Percentiles rank a stretch among this genome's conserved stretches.
phyloP scores from a whole-genome alignment of 2,329 filamentous ascomycete species.

The Pseudomassariella vexata region DNA sequence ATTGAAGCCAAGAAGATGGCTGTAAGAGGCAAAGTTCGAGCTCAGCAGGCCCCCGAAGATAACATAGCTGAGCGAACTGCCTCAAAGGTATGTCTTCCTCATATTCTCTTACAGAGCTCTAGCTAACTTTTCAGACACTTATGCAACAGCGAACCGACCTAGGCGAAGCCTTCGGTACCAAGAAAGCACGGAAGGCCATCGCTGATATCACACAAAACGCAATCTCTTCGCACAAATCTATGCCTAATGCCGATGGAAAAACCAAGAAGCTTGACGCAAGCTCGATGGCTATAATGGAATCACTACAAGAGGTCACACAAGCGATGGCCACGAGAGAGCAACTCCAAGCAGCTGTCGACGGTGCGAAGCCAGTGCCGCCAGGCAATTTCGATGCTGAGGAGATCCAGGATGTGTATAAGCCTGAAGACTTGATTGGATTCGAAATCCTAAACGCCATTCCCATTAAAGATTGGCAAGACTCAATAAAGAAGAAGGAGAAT shows the following conservation, averaged over 20 bases:
- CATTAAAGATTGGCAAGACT: constrained; percentile 70
- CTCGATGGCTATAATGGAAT: constrained; percentile 55
- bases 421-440: constrained; percentile 58
- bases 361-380: constrained; percentile 66
- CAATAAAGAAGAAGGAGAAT: constrained; percentile 50
- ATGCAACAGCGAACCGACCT: constrained; percentile 62
- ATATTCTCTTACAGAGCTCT: constrained; percentile 1
- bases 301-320: constrained; percentile 55
- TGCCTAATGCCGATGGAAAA: constrained; percentile 30
- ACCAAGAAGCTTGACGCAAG: constrained; percentile 49
- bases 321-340: constrained; percentile 64
- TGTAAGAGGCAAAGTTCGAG: constrained; percentile 50
- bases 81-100: constrained; percentile 27
- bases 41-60: constrained; percentile 45
- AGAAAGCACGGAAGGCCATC: constrained; percentile 78
- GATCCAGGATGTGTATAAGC: constrained; percentile 68
- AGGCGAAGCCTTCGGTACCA: constrained; percentile 75
- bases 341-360: constrained; percentile 58
- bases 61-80: constrained; percentile 31
- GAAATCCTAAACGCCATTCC: constrained; percentile 63
- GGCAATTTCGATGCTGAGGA: constrained; percentile 62
- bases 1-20: constrained; percentile 61
- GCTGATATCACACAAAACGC: constrained; percentile 56
- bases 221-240: constrained; percentile 58
- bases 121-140: constrained; percentile 40